Base-by-base conservation (phyloP, 345 rosid species). In the Acer saccharum region DNA sequence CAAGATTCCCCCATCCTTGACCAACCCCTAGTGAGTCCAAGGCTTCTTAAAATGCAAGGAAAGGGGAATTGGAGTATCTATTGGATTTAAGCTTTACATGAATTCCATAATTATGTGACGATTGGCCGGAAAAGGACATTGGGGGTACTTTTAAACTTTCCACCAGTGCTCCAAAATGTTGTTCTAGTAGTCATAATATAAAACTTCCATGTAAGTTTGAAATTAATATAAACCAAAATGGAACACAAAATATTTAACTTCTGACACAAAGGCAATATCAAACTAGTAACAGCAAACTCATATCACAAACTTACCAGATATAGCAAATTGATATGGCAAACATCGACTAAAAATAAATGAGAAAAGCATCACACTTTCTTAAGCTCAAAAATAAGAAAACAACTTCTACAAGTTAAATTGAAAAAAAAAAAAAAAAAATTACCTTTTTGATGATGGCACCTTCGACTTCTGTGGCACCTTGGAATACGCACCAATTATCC, bases 401-500 rank as follows among this genome's bases (percentile, higher is more conserved):
- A 58, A 35, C 20, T 41, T 73, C n/a, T 14, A 21, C 6, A 35
- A 74, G 64, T 20, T 18, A 60, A 41, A 35, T 29, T 21, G 25
- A 74, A 21, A 32, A 32, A 35, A 32, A 32, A 41, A 12, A n/a
- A n/a, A n/a, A n/a, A 23, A 35, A 6, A 27, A 55, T 80, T 82
- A 93, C 99, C 97, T 92, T 84, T 92, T 90, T 17, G 92, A 63
- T 60, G 95, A 75, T 25, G 94, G 55, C 23, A 87, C 88, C 81
- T 83, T 91, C 73, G 95, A 84, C 85, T 86, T 94, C 77, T 86
- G 93, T 81, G 97, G 93, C 68, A 88, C 95, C 84, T 96, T 94
- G 74, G 94, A 86, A 78, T 92, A 96, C 18, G 99, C 99, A 83
- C 67, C 86, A 65, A 94, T 92, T 82, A 96, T 88, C 87, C 99